Evolutionary conservation across 2,329 filamentous ascomycete species (phyloP).

Genomic region (Aspergillus brasiliensis): DNA sequence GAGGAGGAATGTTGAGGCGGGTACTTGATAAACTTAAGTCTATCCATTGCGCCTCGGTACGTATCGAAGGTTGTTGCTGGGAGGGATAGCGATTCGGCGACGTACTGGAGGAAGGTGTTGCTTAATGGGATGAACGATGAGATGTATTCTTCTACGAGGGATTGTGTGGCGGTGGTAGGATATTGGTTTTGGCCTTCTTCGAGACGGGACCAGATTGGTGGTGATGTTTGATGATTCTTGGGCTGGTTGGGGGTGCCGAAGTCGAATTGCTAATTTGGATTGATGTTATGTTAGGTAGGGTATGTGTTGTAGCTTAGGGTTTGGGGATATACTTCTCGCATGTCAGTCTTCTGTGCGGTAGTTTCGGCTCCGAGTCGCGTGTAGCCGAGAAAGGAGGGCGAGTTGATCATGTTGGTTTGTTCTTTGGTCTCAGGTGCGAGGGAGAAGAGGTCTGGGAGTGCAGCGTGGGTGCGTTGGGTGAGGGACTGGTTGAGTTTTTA

Average conservation of each 20-base stretch:
- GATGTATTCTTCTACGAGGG: constrained; percentile 54
- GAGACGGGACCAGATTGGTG: constrained; percentile 45
- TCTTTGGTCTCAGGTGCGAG: constrained; percentile 30
- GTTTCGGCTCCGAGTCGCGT: constrained; percentile 39
- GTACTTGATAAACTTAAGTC: constrained; percentile 60
- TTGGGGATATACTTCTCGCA: constrained; percentile 31
- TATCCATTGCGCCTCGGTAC: constrained; percentile 53
- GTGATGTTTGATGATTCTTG: too few species aligned
- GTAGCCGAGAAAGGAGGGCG: constrained; percentile 36
- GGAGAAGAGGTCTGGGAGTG: constrained; percentile 29
- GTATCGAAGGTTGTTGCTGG: constrained; percentile 51
- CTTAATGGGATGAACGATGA: constrained; percentile 50
- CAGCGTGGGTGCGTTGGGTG: constrained; percentile 24
- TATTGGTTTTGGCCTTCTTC: constrained; percentile 34
- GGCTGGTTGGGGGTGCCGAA: constrained; percentile 36
- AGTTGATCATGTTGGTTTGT: constrained; percentile 36
- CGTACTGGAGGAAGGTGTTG: constrained; percentile 55
- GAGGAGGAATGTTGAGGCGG: constrained; percentile 36
- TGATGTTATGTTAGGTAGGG: too few species aligned
- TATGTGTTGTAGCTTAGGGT: too few species aligned
- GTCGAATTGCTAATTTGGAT: constrained; percentile 48
- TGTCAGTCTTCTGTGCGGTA: constrained; percentile 33
- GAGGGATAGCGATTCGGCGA: constrained; percentile 58
- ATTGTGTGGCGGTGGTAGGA: not conserved
- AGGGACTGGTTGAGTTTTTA: constrained; percentile 18